phyloP scores from a whole-genome alignment of 2,329 filamentous ascomycete genomes.

The Ceratocystis smalleyi region DNA sequence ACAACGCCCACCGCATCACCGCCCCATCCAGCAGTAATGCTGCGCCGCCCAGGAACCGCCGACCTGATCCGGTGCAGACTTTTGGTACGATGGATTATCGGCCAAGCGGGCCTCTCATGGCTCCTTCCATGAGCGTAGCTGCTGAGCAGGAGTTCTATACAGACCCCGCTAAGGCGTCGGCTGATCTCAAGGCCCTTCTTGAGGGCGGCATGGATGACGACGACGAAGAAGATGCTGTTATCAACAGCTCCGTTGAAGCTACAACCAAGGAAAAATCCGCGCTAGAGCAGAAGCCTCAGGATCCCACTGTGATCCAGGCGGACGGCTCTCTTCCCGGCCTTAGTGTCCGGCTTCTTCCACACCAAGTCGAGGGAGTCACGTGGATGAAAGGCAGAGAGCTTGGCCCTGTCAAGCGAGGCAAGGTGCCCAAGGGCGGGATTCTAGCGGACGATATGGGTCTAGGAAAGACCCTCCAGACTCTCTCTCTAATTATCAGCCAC shows the following conservation, averaged over 20 bases:
- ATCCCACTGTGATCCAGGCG: slow-evolving; percentile 9
- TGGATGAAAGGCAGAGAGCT: slow-evolving; percentile 95
- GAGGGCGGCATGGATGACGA: slow-evolving; percentile 69
- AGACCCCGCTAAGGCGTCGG: slow-evolving; percentile 54
- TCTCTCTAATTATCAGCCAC: slow-evolving; percentile 75
- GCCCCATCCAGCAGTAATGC: slow-evolving; percentile 20
- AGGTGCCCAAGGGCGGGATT: slow-evolving; percentile 79
- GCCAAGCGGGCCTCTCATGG: slow-evolving; percentile 7
- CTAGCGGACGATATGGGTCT: slow-evolving; percentile 95
- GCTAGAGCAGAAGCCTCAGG: background rate
- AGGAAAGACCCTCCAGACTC: slow-evolving; percentile 89
- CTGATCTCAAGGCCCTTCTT: slow-evolving; percentile 66
- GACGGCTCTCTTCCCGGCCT: slow-evolving; percentile 53
- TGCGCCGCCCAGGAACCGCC: slow-evolving; percentile 25
- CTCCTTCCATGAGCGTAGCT: slow-evolving; percentile 12
- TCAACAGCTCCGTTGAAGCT: background rate
- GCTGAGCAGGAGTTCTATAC: slow-evolving; percentile 41
- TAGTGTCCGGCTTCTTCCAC: slow-evolving; percentile 73
- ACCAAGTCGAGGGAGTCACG: slow-evolving; percentile 82
- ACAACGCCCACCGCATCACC: slow-evolving; percentile 30
- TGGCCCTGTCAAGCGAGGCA: slow-evolving; percentile 66
- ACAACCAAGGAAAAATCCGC: background rate
- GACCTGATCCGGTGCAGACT: slow-evolving; percentile 18
- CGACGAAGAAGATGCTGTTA: slow-evolving; percentile 33
- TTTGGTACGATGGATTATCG: slow-evolving; percentile 14